Conservation (phyloP, 1,284 basidiomycete genomes). For the Trichosporon coremiiforme region DNA sequence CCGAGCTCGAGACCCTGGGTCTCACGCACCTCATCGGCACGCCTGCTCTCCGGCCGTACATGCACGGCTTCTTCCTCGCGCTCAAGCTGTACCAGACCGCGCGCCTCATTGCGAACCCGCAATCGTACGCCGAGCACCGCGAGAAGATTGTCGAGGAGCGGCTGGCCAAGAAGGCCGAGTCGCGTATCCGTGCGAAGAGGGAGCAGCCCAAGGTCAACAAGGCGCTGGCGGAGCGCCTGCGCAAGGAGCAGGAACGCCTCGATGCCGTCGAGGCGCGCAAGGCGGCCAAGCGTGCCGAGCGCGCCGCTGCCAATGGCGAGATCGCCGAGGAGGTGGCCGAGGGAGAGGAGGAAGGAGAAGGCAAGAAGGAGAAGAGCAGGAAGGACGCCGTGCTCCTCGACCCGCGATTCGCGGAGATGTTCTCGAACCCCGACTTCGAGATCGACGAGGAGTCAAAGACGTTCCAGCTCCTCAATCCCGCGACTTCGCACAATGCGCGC, state of each 20-base stretch:
- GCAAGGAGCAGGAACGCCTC: slow-evolving; percentile 71
- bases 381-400: slow-evolving; percentile 70
- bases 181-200: slow-evolving; percentile 80
- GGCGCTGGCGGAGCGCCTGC: slow-evolving; percentile 83
- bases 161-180: slow-evolving; percentile 90
- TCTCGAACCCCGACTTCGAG: slow-evolving; percentile 90
- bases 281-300: slow-evolving; percentile 50
- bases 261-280: slow-evolving; percentile 67
- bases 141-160: slow-evolving; percentile 84
- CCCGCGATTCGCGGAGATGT: slow-evolving; percentile 86
- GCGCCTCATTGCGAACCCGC: slow-evolving; percentile 92
- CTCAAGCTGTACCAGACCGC: slow-evolving; percentile 95
- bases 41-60: slow-evolving; percentile 93
- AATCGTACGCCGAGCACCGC: slow-evolving; percentile 90
- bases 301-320: slow-evolving; percentile 35
- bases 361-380: slow-evolving; percentile 56
- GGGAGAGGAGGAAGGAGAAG: slow-evolving; percentile 47
- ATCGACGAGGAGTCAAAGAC: slow-evolving; percentile 87
- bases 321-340: slow-evolving; percentile 51
- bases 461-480: slow-evolving; percentile 89
- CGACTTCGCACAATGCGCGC: slow-evolving; percentile 60
- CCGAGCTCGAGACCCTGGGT: slow-evolving; percentile 82
- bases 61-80: slow-evolving; percentile 99
- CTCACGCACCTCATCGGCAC: slow-evolving; percentile 93
- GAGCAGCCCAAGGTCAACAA: slow-evolving; percentile 80